These are phyloP conservation scores for Pyrenochaeta sp. DNA, from an alignment of 2,329 filamentous ascomycete species.

Conservation along the genomic window DNA sequence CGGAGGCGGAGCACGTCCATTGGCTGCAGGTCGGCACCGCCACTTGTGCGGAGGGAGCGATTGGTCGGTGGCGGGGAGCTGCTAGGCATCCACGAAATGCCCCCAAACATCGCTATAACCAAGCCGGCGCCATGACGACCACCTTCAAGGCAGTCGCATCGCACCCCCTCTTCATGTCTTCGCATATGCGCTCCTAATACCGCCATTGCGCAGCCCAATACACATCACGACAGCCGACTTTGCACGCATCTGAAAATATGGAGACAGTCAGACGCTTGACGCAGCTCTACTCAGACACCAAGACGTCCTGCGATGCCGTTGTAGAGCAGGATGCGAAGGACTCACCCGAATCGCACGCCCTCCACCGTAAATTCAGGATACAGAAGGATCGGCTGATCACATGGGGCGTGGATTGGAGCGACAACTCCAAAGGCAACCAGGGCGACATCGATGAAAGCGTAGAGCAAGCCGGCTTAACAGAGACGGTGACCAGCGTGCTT, in stretches of 20 bases:
- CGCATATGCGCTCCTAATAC: constrained; percentile 14
- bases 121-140: constrained; percentile 34
- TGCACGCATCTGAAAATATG: constrained; percentile 29
- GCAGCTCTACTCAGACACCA: constrained; percentile 80
- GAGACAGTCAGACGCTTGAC: constrained; percentile 48
- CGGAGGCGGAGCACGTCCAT: constrained; percentile 12
- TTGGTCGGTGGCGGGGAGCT: constrained; percentile 19
- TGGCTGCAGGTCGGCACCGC: constrained; percentile 5
- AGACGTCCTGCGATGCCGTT: constrained; percentile 78
- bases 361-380: constrained; percentile 80
- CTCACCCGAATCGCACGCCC: constrained; percentile 73
- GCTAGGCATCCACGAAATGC: constrained; percentile 44
- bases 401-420: constrained; percentile 84
- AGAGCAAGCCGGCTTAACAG: constrained; percentile 73
- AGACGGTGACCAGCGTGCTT: constrained; percentile 81
- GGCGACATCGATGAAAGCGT: constrained; percentile 77
- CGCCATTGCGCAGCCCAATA: constrained; percentile 17
- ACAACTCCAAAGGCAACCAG: constrained; percentile 65
- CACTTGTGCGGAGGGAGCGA: constrained; percentile 8
- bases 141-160: constrained; percentile 40
- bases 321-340: constrained; percentile 65
- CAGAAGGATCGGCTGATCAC: constrained; percentile 81
- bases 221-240: constrained; percentile 7
- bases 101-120: constrained; percentile 29
- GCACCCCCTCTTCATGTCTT: constrained; percentile 28